phyloP scores from a whole-genome alignment of 2,329 filamentous ascomycete species.

The Scytalidium lignicola region DNA sequence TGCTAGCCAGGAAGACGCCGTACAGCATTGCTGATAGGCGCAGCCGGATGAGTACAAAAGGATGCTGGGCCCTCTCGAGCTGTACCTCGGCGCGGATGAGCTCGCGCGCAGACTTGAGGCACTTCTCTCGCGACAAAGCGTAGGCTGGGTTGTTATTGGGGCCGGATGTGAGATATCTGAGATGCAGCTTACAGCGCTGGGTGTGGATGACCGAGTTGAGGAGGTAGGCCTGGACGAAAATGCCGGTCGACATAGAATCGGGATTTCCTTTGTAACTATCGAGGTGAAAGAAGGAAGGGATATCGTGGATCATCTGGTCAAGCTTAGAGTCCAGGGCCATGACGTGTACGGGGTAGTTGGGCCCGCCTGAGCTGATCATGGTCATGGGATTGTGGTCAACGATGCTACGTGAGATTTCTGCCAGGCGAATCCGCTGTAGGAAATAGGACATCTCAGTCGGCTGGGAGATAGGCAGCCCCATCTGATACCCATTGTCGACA shows the following conservation, averaged over 20 bases:
- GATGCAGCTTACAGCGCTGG: constrained; percentile 32
- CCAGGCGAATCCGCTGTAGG: constrained; percentile 30
- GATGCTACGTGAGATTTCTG: constrained; percentile 31
- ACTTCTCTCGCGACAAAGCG: constrained; percentile 26
- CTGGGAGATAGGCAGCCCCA: constrained; percentile 15
- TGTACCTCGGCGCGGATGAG: constrained; percentile 25
- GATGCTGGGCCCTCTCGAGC: constrained; percentile 8
- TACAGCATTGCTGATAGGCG: constrained; percentile 16
- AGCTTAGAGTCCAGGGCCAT: constrained; percentile 29
- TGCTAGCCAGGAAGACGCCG: constrained; percentile 30
- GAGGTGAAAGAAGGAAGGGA: constrained; percentile 28
- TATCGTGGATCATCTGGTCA: constrained; percentile 21
- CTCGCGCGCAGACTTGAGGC: constrained; percentile 26
- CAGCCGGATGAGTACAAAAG: constrained; percentile 8
- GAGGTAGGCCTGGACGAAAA: constrained; percentile 31
- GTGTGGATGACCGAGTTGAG: constrained; percentile 28
- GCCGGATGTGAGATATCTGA: constrained; percentile 27
- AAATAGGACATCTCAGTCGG: constrained; percentile 33
- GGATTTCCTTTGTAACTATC: too few species aligned
- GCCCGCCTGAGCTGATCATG: constrained; percentile 3
- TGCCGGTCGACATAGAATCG: constrained; percentile 15
- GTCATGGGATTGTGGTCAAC: constrained; percentile 28
- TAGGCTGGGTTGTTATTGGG: constrained; percentile 19
- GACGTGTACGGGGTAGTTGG: constrained; percentile 20
- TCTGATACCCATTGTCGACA: constrained; percentile 20